These are phyloP conservation scores for Monosporascus sp. DNA, from an alignment of 2,329 filamentous ascomycete species.

Conservation along the genomic window DNA sequence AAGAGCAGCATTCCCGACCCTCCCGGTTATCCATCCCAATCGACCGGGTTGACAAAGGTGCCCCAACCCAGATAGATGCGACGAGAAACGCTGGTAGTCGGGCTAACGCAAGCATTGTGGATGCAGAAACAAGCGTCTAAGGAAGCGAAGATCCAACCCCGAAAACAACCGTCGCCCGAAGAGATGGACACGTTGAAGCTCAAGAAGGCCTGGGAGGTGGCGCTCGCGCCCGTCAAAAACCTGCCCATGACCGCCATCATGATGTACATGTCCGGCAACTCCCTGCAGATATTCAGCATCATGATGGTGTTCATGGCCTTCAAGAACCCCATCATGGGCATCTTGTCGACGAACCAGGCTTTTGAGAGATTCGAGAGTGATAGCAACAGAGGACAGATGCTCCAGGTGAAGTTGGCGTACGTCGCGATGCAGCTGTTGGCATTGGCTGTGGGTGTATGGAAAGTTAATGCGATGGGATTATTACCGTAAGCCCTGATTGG, in stretches of 20 bases:
- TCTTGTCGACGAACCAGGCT: slow-evolving; percentile 77
- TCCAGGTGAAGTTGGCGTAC: slow-evolving; percentile 83
- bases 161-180: slow-evolving; percentile 65
- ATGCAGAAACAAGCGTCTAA: slow-evolving; percentile 46
- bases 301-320: slow-evolving; percentile 99
- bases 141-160: slow-evolving; percentile 43
- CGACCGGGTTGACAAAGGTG: slow-evolving; percentile 52
- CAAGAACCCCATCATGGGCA: slow-evolving; percentile 86
- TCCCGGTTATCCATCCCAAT: slow-evolving; percentile 66
- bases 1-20: slow-evolving; percentile 76
- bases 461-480: slow-evolving; percentile 92
- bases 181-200: slow-evolving; percentile 95
- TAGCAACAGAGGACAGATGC: slow-evolving; percentile 64
- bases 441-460: slow-evolving; percentile 85
- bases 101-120: slow-evolving; percentile 1
- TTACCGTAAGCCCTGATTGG: slow-evolving; percentile 56
- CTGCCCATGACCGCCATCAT: slow-evolving; percentile 98
- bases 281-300: slow-evolving; percentile 96
- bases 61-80: neutral
- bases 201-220: slow-evolving; percentile 98
- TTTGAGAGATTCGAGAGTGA: slow-evolving; percentile 89
- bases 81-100: neutral
- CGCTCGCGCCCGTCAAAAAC: slow-evolving; percentile 86
- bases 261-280: slow-evolving; percentile 99
- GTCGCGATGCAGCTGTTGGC: slow-evolving; percentile 81